Base-by-base conservation (phyloP, 306 rosid species). In the Adenanthera pavonina region DNA sequence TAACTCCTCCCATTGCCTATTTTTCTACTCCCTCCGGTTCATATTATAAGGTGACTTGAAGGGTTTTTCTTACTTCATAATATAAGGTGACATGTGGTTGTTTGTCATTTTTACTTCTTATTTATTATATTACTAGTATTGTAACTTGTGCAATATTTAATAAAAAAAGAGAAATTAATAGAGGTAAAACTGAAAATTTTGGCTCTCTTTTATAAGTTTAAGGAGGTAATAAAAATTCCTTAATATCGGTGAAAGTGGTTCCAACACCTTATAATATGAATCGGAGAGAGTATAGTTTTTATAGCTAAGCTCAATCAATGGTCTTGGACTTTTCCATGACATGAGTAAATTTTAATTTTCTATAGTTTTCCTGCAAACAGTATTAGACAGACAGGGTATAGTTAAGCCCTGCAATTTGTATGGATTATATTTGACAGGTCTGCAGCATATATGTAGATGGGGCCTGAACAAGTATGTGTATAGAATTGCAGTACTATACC, bases 401-500 rank as follows among this genome's bases (percentile, higher is more conserved):
- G 61, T 49, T 72, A 41, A 72, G 76, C 61, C 44, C 30, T 36
- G 3, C 15, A 46, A 6, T 72, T 72, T 48, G 25, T 49, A 15
- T 30, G 20, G 12, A 7, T 72, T 51, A 20, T 43, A 73, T 73
- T 72, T 54, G 48, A 57, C 14, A 12, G 54, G 56, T 57, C 17
- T 13, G 52, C 41, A 20, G 47, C 11, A 35, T n/a, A 53, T 49
- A 52, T n/a, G 8, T 46, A 51, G 41, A 36, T 40, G 14, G 43
- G 13, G 35, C 53, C 36, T 52, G 10, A 5, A 1, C 36, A 33
- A 40, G 20, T 38, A 38, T 8, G 60, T 53, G 17, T 75, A 14
- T 2, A 84, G 19, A 67, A 67, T 41, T 41, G 46, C 46, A 41
- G 46, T 41, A 41, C 46, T 65, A 67, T 67, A 79, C 40, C 76